Conservation (phyloP, 2,329 filamentous ascomycete species). For the Xylaria hypoxylon region DNA sequence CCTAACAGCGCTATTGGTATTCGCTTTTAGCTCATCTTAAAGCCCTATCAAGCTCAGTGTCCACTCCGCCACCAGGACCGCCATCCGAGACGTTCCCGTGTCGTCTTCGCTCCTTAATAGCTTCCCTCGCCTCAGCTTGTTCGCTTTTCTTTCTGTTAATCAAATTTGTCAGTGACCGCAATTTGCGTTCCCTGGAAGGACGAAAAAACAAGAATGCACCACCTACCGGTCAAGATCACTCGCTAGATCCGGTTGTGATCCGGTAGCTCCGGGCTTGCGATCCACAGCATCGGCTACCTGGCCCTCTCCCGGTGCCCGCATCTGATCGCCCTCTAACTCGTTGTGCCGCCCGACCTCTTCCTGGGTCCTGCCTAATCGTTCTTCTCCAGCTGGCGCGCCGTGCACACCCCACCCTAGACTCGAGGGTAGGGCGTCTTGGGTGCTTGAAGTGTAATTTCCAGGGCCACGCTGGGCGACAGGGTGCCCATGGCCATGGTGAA, state of each 20-base stretch:
- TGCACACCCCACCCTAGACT: conserved; percentile 46
- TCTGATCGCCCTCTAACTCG: conserved; percentile 50
- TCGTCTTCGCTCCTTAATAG: conserved; percentile 46
- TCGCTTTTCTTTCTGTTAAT: conserved; percentile 48
- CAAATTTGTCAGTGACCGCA: conserved; percentile 14
- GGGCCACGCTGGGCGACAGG: conserved; percentile 43
- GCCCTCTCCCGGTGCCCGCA: conserved; percentile 48
- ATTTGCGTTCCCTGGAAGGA: neutral
- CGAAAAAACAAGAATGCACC: conserved; percentile 21
- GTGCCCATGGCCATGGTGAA: conserved; percentile 29
- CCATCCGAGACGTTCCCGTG: conserved; percentile 44
- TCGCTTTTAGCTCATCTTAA: too few relatives aligned
- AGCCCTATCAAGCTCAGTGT: conserved; percentile 36
- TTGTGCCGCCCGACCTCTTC: conserved; percentile 41
- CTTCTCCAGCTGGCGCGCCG: conserved; percentile 45
- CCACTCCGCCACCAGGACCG: conserved; percentile 42
- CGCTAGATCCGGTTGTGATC: conserved; percentile 48
- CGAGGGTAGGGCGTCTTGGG: conserved; percentile 44
- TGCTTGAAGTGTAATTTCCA: conserved; percentile 28
- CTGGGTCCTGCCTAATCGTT: conserved; percentile 39
- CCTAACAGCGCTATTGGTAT: too few relatives aligned
- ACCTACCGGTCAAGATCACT: conserved; percentile 50
- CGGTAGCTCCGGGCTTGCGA: conserved; percentile 46
- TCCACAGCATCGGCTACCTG: conserved; percentile 46
- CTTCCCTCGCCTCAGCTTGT: conserved; percentile 43